Base-by-base conservation (phyloP, 1,284 basidiomycete species). In the Moesziomyces parantarcticus region DNA sequence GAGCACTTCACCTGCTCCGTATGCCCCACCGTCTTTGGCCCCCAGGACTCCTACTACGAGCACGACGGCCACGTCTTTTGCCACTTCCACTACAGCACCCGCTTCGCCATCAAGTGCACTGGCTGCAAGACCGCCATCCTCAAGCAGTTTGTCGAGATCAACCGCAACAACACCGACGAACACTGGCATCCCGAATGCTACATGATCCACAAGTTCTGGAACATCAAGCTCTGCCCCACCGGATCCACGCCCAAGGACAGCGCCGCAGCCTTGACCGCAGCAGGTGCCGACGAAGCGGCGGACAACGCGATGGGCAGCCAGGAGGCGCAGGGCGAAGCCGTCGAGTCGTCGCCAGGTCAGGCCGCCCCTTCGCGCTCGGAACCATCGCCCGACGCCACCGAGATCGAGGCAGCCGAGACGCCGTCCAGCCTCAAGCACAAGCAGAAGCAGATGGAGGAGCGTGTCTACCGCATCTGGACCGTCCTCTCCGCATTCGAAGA, bases 171-270 rank as follows among this genome's bases (percentile, higher is more conserved):
- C 88, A 89, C 90, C 61, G 94, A 99, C 86, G 97, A 99, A 86
- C 98, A 97, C 83, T 99, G 97, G 96, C 96, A 99, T 88, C 96
- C 96, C 50, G 96, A 99, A 85, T 99, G 96, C 85, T 98, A 99
- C 85, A 98, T 99, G 95, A 98, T 99, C 79, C 96, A 98, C 86
- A 98, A 66, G 92, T 98, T 99, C 84, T 99, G 96, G 96, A 98
- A 98, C 84, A 95, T 98, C 85, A 97, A 97, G 85, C 91, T 99
- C 6, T 77, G 69, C 26, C 79, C 77, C 1, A 77, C 77, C 5
- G 79, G 77, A 1, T 74, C 74, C 8, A 79, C 79, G 10, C 79
- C 79, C 23, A 71, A 73, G 52, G 76, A 78, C 20, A 69, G 72
- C 11, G 54, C 70, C 36, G 60, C 51, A 22, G 54, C 65, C 0